Percentiles rank a stretch among this genome's conserved stretches.
Evolutionary conservation across 768 basidiomycete species (phyloP).

Genomic region (Lactarius akahatsu): DNA sequence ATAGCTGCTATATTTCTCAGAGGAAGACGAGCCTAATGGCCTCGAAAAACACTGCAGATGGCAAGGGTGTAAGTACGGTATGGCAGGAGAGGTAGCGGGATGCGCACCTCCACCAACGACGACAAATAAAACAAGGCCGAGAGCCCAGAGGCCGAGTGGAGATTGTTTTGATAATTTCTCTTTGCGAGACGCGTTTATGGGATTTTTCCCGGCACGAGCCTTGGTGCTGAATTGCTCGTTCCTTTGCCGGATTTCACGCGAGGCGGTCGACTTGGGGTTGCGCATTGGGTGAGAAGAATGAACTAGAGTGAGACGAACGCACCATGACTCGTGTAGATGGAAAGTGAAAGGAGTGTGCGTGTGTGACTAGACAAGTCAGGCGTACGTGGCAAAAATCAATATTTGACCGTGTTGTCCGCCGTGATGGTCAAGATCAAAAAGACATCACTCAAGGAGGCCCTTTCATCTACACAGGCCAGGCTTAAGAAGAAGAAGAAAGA

Average conservation of each 20-base stretch:
- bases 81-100: background rate
- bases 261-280: slow-evolving; percentile 43
- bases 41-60: slow-evolving; percentile 67
- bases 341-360: slow-evolving; percentile 11
- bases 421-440: slow-evolving; percentile 39
- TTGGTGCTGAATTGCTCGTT: slow-evolving; percentile 79
- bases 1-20: slow-evolving; percentile 35
- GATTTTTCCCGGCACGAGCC: slow-evolving; percentile 72
- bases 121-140: slow-evolving; percentile 74
- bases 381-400: slow-evolving; percentile 16
- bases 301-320: background rate
- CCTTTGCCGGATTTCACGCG: slow-evolving; percentile 78
- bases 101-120: slow-evolving; percentile 75
- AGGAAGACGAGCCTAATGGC: slow-evolving; percentile 65
- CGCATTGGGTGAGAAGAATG: background rate
- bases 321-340: slow-evolving; percentile 6
- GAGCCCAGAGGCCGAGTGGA: slow-evolving; percentile 72
- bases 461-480: slow-evolving; percentile 68
- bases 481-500: slow-evolving; percentile 59
- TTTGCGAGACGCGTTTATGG: slow-evolving; percentile 67
- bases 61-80: background rate
- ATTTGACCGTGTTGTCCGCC: slow-evolving; percentile 25
- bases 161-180: slow-evolving; percentile 70
- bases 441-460: slow-evolving; percentile 56
- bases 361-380: slow-evolving; percentile 15